A percentile compares a stretch with the other conserved stretches of the same genome.
These are phyloP conservation scores for Akanthomyces uredinophilus DNA, from an alignment of 2,329 filamentous ascomycete species.

Conservation along the genomic window DNA sequence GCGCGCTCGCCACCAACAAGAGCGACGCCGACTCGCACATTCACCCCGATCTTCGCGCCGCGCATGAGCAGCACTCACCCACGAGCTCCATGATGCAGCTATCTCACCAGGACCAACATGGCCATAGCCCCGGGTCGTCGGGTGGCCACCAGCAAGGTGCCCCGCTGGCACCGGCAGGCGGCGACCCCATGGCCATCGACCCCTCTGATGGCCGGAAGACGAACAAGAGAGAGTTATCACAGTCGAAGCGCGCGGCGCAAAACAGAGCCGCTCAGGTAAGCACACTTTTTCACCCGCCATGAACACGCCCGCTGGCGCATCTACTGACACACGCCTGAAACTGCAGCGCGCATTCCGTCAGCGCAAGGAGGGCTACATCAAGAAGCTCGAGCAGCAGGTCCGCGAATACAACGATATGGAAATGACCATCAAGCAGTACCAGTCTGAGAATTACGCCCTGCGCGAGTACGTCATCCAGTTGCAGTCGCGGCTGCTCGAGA, in stretches of 20 bases:
- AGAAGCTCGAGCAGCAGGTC: conserved; percentile 92
- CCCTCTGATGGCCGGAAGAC: conserved; percentile 45
- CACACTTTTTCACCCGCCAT: conserved; percentile 26
- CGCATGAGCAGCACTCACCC: conserved; percentile 20
- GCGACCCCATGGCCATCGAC: conserved; percentile 17
- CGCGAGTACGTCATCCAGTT: conserved; percentile 90
- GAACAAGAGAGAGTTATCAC: conserved; percentile 82
- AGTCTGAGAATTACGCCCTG: conserved; percentile 83
- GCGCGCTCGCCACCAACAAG: conserved; percentile 30
- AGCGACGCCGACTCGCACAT: conserved; percentile 41
- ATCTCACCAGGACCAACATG: conserved; percentile 26
- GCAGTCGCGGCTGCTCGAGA: conserved; percentile 79
- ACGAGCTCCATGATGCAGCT: conserved; percentile 34
- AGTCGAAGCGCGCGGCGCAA: conserved; percentile 92
- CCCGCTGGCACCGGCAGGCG: conserved; percentile 21
- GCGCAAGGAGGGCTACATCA: conserved; percentile 96
- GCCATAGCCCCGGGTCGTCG: conserved; percentile 28
- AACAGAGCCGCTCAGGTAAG: conserved; percentile 91
- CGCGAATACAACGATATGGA: conserved; percentile 73
- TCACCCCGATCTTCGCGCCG: conserved; percentile 42
- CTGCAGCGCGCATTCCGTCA: conserved; percentile 88
- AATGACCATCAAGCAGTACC: conserved; percentile 71
- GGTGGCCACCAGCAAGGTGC: conserved; percentile 16
- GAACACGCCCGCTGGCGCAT: neutral
- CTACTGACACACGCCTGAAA: neutral